These are phyloP conservation scores for Leccinum rimulosum DNA, from an alignment of 768 basidiomycete genomes.

Conservation along the genomic window DNA sequence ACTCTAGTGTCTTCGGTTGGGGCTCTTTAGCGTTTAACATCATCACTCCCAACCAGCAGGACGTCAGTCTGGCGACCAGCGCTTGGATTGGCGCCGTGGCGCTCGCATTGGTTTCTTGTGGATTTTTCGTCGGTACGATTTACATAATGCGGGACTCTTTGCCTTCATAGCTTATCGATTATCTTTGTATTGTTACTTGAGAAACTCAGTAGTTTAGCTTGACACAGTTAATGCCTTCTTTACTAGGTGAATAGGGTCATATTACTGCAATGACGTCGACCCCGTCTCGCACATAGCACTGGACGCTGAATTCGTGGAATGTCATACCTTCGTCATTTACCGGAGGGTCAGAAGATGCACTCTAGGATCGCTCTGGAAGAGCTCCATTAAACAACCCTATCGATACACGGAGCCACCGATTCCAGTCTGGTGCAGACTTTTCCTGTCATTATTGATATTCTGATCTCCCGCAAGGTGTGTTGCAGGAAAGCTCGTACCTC, in stretches of 20 bases:
- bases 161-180: conserved; percentile 1
- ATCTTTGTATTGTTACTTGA: neutral
- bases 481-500: too few species aligned
- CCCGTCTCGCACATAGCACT: neutral
- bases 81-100: conserved; percentile 40
- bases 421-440: too few species aligned
- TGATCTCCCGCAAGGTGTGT: too few species aligned
- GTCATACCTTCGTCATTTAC: neutral
- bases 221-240: neutral
- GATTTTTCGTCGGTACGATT: conserved; percentile 28
- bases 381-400: too few species aligned
- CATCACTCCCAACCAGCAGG: conserved; percentile 14
- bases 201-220: neutral
- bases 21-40: conserved; percentile 30
- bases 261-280: neutral
- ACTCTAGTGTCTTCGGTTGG: conserved; percentile 23
- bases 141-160: conserved; percentile 28
- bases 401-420: too few species aligned
- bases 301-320: neutral
- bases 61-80: conserved; percentile 24
- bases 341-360: neutral
- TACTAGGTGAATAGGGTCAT: neutral
- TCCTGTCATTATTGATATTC: too few species aligned
- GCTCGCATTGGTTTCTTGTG: conserved; percentile 26
- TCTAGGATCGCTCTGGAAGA: too few species aligned